Conservation (phyloP, 768 basidiomycete genomes). For the Lenzites betulinus region DNA sequence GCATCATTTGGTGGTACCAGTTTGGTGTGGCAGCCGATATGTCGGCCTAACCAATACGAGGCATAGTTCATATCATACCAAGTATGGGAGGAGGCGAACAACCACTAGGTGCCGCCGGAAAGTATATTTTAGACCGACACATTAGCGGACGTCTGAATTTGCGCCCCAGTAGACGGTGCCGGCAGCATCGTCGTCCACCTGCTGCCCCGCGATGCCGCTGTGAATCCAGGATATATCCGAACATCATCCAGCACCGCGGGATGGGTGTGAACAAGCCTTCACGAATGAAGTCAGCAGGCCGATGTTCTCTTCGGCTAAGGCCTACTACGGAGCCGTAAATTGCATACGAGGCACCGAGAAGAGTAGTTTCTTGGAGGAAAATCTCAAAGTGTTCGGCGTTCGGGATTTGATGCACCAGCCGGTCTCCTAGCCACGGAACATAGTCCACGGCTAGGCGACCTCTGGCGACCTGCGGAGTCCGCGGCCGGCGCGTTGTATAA, state of each 20-base stretch:
- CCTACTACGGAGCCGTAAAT: slow-evolving; percentile 9
- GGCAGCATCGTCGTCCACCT: not conserved
- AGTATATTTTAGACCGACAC: not conserved
- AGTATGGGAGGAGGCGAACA: too few species aligned
- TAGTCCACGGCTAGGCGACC: too few species aligned
- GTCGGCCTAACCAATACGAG: too few species aligned
- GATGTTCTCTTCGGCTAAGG: not conserved
- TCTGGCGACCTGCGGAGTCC: too few species aligned
- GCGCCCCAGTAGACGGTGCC: not conserved
- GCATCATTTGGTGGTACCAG: too few species aligned
- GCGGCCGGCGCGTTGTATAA: too few species aligned
- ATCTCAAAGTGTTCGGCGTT: not conserved
- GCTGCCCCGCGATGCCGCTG: slow-evolving; percentile 15
- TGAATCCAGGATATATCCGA: slow-evolving; percentile 24
- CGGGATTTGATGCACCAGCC: not conserved
- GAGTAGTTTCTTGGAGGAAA: not conserved
- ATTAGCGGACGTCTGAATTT: not conserved
- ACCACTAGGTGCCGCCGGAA: not conserved
- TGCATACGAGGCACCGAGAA: slow-evolving; percentile 12
- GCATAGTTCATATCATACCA: too few species aligned
- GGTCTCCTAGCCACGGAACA: not conserved
- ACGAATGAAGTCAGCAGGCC: slow-evolving; percentile 12
- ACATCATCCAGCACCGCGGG: slow-evolving; percentile 22
- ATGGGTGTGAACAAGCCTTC: not conserved
- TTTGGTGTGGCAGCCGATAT: too few species aligned